Percentiles rank a stretch among this genome's conserved stretches.
phyloP scores from a whole-genome alignment of 2,329 filamentous ascomycete species.

The Lithohypha guttulata region DNA sequence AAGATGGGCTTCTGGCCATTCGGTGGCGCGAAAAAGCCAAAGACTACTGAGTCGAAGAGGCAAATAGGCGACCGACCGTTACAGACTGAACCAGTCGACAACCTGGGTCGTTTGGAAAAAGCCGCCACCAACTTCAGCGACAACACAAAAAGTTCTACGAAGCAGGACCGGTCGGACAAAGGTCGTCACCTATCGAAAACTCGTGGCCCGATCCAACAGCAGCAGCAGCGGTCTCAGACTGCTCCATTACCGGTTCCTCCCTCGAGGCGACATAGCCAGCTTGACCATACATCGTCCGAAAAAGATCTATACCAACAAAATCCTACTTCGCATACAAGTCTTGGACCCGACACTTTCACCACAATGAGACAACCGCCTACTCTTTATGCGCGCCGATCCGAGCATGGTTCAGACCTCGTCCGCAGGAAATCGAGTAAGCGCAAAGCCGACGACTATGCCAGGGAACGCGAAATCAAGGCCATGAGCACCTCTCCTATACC shows the following conservation, averaged over 20 bases:
- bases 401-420: constrained; percentile 45
- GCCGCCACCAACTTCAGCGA: not conserved
- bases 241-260: not conserved
- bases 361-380: constrained; percentile 39
- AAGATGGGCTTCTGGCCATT: constrained; percentile 24
- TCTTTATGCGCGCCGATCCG: constrained; percentile 47
- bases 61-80: not conserved
- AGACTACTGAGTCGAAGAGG: not conserved
- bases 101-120: constrained; percentile 3
- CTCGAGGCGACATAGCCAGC: constrained; percentile 1
- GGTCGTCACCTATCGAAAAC: constrained; percentile 5
- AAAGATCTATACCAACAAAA: constrained; percentile 21
- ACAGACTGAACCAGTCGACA: not conserved
- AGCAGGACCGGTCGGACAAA: not conserved
- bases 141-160: constrained; percentile 1
- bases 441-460: constrained; percentile 60
- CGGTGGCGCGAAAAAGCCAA: constrained; percentile 19
- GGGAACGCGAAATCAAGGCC: constrained; percentile 79
- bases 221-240: constrained; percentile 1
- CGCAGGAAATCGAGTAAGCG: constrained; percentile 68
- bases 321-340: constrained; percentile 28
- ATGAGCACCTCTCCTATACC: constrained; percentile 63
- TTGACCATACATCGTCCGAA: not conserved
- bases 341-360: constrained; percentile 30
- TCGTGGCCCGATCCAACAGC: not conserved